Evolutionary conservation across 2,329 filamentous ascomycete genomes (phyloP).

Genomic region (Coniochaeta sp.): DNA sequence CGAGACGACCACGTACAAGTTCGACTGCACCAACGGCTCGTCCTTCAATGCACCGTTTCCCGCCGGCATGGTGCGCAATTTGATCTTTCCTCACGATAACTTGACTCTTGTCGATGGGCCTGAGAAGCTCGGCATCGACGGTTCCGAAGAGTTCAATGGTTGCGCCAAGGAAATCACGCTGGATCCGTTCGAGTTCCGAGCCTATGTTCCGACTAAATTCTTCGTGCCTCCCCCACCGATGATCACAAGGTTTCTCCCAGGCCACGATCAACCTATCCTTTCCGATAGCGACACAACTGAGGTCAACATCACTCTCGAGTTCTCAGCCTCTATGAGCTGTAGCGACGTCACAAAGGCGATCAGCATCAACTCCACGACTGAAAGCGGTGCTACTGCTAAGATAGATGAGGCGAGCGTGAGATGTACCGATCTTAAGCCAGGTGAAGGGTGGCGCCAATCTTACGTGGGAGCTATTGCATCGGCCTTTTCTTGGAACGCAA

Average conservation of each 20-base stretch:
- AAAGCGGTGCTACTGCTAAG: not conserved
- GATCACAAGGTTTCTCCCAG: conserved; percentile 51
- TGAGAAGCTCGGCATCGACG: not conserved
- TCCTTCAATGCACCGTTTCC: not conserved
- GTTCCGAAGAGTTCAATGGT: not conserved
- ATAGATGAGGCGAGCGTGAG: not conserved
- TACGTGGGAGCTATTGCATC: conserved; percentile 44
- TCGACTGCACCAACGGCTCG: conserved; percentile 24
- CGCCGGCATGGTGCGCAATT: conserved; percentile 44
- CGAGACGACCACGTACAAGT: conserved; percentile 43
- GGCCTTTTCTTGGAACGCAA: conserved; percentile 36
- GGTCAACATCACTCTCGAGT: conserved; percentile 26
- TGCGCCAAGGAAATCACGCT: not conserved
- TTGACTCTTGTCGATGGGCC: conserved; percentile 26
- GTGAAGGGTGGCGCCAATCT: conserved; percentile 17
- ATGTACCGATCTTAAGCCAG: conserved; percentile 2
- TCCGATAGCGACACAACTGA: conserved; percentile 22
- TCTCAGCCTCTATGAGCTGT: conserved; percentile 28
- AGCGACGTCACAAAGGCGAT: not conserved
- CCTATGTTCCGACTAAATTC: conserved; percentile 45
- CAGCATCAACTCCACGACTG: not conserved
- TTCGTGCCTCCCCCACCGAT: conserved; percentile 45
- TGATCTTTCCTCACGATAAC: conserved; percentile 56
- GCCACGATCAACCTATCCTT: conserved; percentile 49
- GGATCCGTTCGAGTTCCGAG: conserved; percentile 47